A percentile compares a stretch with the other conserved stretches of the same genome.
Evolutionary conservation across 768 basidiomycete species (phyloP).

Genomic region (Coprinopsis marcescibilis): DNA sequence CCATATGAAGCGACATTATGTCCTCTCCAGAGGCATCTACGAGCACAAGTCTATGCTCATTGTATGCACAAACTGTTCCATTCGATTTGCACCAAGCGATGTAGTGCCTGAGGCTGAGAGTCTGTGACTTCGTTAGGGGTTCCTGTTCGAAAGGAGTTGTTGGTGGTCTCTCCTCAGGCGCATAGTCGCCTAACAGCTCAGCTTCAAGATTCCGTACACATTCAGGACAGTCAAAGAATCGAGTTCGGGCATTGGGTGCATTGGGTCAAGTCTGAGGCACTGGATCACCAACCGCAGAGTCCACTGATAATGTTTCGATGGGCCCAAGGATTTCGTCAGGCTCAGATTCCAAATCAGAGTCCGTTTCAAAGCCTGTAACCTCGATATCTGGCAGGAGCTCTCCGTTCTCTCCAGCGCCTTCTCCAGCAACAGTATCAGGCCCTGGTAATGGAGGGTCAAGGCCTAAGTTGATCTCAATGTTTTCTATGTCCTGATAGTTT

Average conservation of each 20-base stretch:
- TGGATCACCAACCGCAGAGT: not conserved
- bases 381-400: too few species aligned
- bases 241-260: not conserved
- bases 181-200: constrained; percentile 6
- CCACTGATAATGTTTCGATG: too few species aligned
- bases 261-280: not conserved
- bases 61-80: constrained; percentile 20
- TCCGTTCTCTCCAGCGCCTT: too few species aligned
- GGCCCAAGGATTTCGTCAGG: too few species aligned
- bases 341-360: too few species aligned
- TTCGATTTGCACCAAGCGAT: constrained; percentile 17
- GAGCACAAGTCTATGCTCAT: constrained; percentile 15
- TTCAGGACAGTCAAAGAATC: not conserved
- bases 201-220: not conserved
- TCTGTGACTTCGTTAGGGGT: constrained; percentile 11
- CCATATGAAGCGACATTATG: constrained; percentile 16
- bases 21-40: constrained; percentile 14
- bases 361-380: too few species aligned
- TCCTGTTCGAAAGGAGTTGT: not conserved
- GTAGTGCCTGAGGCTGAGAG: constrained; percentile 15
- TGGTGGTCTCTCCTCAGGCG: not conserved
- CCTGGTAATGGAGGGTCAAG: too few species aligned
- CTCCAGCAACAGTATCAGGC: too few species aligned
- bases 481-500: too few species aligned
- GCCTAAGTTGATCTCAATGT: too few species aligned